phyloP scores from a whole-genome alignment of 1,139 yeast genomes.

The Blastobotrys raffinosifermentans region DNA sequence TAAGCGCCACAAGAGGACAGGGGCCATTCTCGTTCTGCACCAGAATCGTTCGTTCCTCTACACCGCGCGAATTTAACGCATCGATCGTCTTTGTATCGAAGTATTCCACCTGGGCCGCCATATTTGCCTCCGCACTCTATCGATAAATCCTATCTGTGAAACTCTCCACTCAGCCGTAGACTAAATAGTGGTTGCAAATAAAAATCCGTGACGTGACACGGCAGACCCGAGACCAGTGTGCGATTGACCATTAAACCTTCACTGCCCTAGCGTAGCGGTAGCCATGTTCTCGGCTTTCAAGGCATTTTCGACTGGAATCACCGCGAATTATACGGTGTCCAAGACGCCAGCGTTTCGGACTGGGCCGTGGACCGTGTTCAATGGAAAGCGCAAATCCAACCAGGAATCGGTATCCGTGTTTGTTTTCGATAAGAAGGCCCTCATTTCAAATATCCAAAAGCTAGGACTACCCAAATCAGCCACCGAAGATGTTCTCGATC shows the following conservation, averaged over 20 bases:
- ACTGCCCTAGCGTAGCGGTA: neutral
- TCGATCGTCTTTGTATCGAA: conserved; percentile 22
- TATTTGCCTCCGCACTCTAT: conserved; percentile 1
- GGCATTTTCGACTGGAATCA: conserved; percentile 38
- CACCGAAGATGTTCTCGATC: conserved; percentile 40
- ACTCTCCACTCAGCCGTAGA: no score
- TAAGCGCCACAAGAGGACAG: conserved; percentile 78
- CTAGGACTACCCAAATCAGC: conserved; percentile 40
- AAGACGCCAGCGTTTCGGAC: conserved; percentile 66
- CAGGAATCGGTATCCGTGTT: conserved; percentile 63
- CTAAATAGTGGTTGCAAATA: neutral
- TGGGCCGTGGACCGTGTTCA: conserved; percentile 83
- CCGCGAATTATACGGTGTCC: conserved; percentile 67
- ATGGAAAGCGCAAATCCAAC: conserved; percentile 62
- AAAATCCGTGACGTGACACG: neutral
- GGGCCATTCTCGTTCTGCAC: conserved; percentile 84
- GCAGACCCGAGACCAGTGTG: neutral
- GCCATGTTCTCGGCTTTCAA: conserved; percentile 22
- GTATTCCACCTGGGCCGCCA: conserved; percentile 12
- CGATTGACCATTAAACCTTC: neutral
- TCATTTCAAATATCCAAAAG: conserved; percentile 52
- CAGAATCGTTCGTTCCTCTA: conserved; percentile 39
- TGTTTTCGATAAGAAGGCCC: conserved; percentile 76
- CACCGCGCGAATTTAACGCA: conserved; percentile 3
- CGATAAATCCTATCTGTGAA: conserved; percentile 3